A percentile compares a stretch with the other conserved stretches of the same genome.
These are phyloP conservation scores for Geranomyces michiganensis DNA, from an alignment of 192 early-diverging fungal genomes.

Conservation along the genomic window DNA sequence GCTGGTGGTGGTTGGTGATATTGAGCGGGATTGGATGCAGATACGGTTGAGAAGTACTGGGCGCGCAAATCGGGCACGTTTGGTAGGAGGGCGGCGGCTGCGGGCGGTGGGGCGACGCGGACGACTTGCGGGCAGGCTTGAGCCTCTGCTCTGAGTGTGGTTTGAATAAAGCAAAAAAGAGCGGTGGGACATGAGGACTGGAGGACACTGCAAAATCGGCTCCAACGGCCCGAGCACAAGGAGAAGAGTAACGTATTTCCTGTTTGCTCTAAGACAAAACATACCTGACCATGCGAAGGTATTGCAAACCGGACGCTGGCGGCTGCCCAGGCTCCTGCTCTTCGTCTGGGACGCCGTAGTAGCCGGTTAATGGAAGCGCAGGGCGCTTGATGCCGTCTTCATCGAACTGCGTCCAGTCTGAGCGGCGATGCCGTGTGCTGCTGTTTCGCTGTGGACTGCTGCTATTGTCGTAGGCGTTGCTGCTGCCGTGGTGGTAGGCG, in stretches of 20 bases:
- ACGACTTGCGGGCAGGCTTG: slow-evolving; percentile 22
- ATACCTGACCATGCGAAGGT: slow-evolving; percentile 31
- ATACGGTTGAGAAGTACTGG: slow-evolving; percentile 11
- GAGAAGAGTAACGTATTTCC: too few species aligned
- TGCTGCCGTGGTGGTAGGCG: not conserved
- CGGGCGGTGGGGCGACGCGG: not conserved
- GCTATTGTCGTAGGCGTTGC: slow-evolving; percentile 8
- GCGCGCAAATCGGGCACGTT: slow-evolving; percentile 16
- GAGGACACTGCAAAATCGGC: too few species aligned
- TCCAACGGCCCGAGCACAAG: too few species aligned
- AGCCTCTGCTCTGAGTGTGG: slow-evolving; percentile 31
- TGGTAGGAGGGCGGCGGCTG: slow-evolving; percentile 6
- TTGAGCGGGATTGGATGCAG: not conserved
- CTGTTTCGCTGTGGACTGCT: not conserved
- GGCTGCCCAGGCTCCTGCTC: not conserved
- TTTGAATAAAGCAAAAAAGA: not conserved
- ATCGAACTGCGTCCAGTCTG: slow-evolving; percentile 26
- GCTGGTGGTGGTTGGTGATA: slow-evolving; percentile 2
- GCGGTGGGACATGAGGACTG: not conserved
- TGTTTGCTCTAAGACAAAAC: not conserved
- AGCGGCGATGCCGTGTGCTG: not conserved
- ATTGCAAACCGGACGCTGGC: slow-evolving; percentile 25
- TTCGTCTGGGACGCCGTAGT: not conserved
- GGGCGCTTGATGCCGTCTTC: slow-evolving; percentile 28
- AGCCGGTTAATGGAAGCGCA: slow-evolving; percentile 28